Evolutionary conservation across 2,329 filamentous ascomycete species (phyloP).

Genomic region (Exophiala sp.): DNA sequence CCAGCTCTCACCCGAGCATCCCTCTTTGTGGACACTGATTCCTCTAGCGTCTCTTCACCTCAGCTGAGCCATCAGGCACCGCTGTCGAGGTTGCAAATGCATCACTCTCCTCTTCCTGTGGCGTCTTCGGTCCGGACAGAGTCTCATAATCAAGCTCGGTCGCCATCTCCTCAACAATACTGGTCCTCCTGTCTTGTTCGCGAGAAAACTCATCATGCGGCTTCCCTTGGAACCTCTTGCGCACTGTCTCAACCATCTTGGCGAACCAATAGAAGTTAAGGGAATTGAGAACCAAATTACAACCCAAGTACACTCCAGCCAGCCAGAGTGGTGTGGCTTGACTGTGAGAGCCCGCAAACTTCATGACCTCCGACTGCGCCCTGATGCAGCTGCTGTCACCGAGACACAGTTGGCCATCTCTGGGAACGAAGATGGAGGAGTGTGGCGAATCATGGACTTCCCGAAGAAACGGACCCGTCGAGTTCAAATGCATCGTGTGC

Average conservation of each 20-base stretch:
- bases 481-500: conserved; percentile 44
- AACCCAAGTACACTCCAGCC: conserved; percentile 51
- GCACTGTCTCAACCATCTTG: conserved; percentile 61
- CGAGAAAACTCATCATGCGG: conserved; percentile 29
- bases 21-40: background rate
- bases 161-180: conserved; percentile 25
- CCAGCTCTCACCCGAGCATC: no score
- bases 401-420: conserved; percentile 35
- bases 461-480: conserved; percentile 31
- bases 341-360: conserved; percentile 40
- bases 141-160: conserved; percentile 30
- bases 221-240: conserved; percentile 55
- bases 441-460: conserved; percentile 24
- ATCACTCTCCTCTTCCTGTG: conserved; percentile 11
- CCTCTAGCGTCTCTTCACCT: conserved; percentile 14
- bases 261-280: conserved; percentile 62
- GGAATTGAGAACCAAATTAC: conserved; percentile 56
- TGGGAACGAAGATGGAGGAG: conserved; percentile 23
- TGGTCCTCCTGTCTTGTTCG: conserved; percentile 26
- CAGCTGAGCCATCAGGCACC: conserved; percentile 6
- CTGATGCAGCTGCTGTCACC: conserved; percentile 36
- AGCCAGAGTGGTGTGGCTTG: conserved; percentile 53
- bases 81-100: conserved; percentile 13
- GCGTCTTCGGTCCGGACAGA: conserved; percentile 24
- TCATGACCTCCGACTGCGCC: conserved; percentile 45